These are phyloP conservation scores for Botrytis squamosa DNA, from an alignment of 2,329 filamentous ascomycete species.

Conservation along the genomic window DNA sequence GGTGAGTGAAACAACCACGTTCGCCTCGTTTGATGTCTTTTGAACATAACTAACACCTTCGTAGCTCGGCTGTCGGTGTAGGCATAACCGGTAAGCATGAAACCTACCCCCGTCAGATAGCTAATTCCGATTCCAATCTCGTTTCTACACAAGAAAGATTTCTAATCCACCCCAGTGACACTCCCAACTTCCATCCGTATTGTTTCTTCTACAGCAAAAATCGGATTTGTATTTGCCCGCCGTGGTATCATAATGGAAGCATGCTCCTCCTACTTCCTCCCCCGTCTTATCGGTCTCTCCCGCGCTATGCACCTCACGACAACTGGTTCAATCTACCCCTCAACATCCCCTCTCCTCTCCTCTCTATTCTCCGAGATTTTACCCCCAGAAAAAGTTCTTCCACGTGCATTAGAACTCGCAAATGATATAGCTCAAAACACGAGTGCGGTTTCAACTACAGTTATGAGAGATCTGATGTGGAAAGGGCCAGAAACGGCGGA, in stretches of 20 bases:
- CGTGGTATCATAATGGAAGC: conserved; percentile 72
- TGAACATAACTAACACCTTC: not conserved
- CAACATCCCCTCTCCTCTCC: conserved; percentile 51
- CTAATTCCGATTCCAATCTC: no score
- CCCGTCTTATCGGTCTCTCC: conserved; percentile 63
- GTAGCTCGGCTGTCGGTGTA: conserved; percentile 5
- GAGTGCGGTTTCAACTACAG: conserved; percentile 59
- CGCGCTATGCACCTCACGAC: conserved; percentile 65
- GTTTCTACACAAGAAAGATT: not conserved
- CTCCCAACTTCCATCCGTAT: conserved; percentile 54
- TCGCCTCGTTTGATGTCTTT: no score
- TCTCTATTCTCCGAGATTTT: conserved; percentile 67
- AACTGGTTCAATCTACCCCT: conserved; percentile 61
- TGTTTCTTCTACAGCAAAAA: conserved; percentile 57
- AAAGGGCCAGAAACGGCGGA: conserved; percentile 59
- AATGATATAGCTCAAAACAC: conserved; percentile 66
- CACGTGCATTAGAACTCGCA: conserved; percentile 64
- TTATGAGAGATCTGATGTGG: conserved; percentile 74
- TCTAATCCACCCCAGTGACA: conserved; percentile 47
- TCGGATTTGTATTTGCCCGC: conserved; percentile 72
- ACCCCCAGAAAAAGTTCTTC: conserved; percentile 59
- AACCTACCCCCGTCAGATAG: not conserved
- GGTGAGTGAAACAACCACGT: conserved; percentile 31
- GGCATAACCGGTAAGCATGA: conserved; percentile 14
- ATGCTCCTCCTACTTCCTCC: conserved; percentile 69